Percentiles rank a stretch among this genome's conserved stretches.
Conservation (phyloP, 202 grass and related monocot genomes). For the Saccharum hybrid region DNA sequence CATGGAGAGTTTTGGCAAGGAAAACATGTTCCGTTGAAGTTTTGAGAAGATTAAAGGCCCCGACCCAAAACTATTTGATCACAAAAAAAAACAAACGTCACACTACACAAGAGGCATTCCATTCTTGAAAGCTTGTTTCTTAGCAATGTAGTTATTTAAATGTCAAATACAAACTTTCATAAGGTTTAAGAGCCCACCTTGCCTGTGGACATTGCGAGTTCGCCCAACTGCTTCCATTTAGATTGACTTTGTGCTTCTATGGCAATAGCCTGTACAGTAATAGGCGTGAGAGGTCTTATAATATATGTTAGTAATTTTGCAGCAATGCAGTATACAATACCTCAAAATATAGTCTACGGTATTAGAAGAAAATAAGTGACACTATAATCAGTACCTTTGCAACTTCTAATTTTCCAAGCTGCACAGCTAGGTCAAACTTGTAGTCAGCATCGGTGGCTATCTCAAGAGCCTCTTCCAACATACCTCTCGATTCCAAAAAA, state of each 20-base stretch:
- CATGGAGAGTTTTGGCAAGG: neutral
- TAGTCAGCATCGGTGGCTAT: conserved; percentile 97
- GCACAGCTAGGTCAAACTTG: conserved; percentile 94
- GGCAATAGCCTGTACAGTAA: conserved; percentile 72
- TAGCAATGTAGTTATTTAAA: conserved; percentile 1
- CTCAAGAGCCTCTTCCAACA: conserved; percentile 97
- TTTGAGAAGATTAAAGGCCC: conserved; percentile 11
- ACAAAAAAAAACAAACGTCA: neutral
- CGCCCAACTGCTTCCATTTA: conserved; percentile 97
- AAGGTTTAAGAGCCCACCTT: conserved; percentile 67
- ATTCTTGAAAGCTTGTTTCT: neutral
- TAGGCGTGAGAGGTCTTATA: neutral
- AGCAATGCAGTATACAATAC: conserved; percentile 19
- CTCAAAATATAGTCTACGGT: conserved; percentile 26
- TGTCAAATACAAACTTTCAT: neutral
- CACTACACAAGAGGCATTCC: neutral
- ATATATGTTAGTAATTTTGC: conserved; percentile 19
- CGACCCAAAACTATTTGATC: conserved; percentile 10
- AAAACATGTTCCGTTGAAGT: neutral
- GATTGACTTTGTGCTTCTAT: conserved; percentile 90
- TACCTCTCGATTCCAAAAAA: conserved; percentile 97
- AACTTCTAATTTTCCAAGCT: conserved; percentile 87
- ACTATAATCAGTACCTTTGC: conserved; percentile 70
- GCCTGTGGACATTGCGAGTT: conserved; percentile 88
- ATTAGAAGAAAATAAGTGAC: conserved; percentile 21